A percentile compares a stretch with the other conserved stretches of the same genome.
phyloP scores from a whole-genome alignment of 2,329 filamentous ascomycete species.

The Cladosporium sp. region DNA sequence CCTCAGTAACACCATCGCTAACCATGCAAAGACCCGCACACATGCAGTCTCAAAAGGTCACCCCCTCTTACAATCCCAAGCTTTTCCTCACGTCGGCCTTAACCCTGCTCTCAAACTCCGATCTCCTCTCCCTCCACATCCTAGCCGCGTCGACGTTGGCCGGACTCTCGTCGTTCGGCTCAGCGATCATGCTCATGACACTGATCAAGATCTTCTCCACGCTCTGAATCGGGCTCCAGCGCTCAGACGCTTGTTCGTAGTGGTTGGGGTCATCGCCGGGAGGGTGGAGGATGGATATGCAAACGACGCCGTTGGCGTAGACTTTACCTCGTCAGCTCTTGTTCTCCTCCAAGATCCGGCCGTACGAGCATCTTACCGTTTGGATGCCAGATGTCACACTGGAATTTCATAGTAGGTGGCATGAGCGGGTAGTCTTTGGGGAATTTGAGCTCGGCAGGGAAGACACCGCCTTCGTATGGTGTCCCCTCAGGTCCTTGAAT shows the following conservation, averaged over 20 bases:
- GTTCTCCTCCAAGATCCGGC: neutral
- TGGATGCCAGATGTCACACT: slow-evolving; percentile 92
- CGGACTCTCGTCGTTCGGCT: slow-evolving; percentile 94
- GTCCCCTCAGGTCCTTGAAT: slow-evolving; percentile 95
- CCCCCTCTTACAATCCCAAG: slow-evolving; percentile 60
- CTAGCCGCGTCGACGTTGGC: slow-evolving; percentile 95
- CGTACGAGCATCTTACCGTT: slow-evolving; percentile 61
- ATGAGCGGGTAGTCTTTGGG: slow-evolving; percentile 96
- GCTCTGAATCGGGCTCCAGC: slow-evolving; percentile 94
- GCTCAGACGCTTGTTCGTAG: slow-evolving; percentile 93
- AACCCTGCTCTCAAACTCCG: slow-evolving; percentile 83
- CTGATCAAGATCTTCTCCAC: slow-evolving; percentile 97
- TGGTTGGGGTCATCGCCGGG: slow-evolving; percentile 97
- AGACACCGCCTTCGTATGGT: slow-evolving; percentile 92
- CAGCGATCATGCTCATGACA: slow-evolving; percentile 97
- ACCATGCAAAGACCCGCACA: neutral
- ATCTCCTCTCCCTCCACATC: slow-evolving; percentile 84
- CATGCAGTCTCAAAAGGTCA: neutral
- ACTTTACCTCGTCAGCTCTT: slow-evolving; percentile 49
- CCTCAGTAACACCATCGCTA: slow-evolving; percentile 10
- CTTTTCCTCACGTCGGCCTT: slow-evolving; percentile 75
- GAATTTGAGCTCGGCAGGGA: slow-evolving; percentile 91
- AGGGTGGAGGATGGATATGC: slow-evolving; percentile 96
- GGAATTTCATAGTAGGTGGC: slow-evolving; percentile 93
- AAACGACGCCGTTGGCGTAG: slow-evolving; percentile 86